Evolutionary conservation across 495 filamentous ascomycete genomes (phyloP), one percentile per base, ranked within the genome.

Genomic region (Penicillium subrubescens): DNA sequence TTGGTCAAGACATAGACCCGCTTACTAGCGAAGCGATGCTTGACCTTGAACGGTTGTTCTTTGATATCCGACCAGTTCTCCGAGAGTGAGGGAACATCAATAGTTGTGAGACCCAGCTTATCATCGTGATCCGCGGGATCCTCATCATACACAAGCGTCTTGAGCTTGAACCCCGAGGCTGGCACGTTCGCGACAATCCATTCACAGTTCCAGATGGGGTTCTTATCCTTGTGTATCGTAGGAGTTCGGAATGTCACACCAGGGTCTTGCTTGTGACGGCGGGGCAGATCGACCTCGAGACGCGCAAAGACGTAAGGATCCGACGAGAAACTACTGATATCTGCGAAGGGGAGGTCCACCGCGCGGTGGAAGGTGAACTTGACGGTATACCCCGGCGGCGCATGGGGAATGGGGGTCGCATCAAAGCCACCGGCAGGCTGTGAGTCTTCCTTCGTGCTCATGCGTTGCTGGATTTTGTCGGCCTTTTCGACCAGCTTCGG

Each of bases 181-280:
- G 94, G 92, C 0, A 98, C 83, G 67, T 96, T 94, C 52, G 91
- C 89, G 35, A 98, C 88, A 39, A 92, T 85, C 94, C 94, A 98
- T 35, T 91, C 87, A 21, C 85, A 83, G 44, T 96, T 86, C 94
- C 94, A 98, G 19, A 77, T 80, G 0, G 94, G 92, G 65, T 95
- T 84, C 8, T 83, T 86, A 43, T 83, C 87, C 57, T 79, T 86
- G 51, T 88, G 86, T 14, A 94, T 75, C 0, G 94, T 97, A 0
- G 84, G 87, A 0, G 93, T 96, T 5, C 94, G 87, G 64, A 89
- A 87, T n/a, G 79, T 77, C 34, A 95, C 75, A 5, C 82, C 75
- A 0, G 92, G 90, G 67, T 92, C 89, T 73, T 95, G 89, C 66
- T 92, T 93, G 73, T 96, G 93, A 43, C 93, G 81, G 50, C 83